phyloP scores from a whole-genome alignment of 495 filamentous ascomycete species.

The Penicillium turbatum region DNA sequence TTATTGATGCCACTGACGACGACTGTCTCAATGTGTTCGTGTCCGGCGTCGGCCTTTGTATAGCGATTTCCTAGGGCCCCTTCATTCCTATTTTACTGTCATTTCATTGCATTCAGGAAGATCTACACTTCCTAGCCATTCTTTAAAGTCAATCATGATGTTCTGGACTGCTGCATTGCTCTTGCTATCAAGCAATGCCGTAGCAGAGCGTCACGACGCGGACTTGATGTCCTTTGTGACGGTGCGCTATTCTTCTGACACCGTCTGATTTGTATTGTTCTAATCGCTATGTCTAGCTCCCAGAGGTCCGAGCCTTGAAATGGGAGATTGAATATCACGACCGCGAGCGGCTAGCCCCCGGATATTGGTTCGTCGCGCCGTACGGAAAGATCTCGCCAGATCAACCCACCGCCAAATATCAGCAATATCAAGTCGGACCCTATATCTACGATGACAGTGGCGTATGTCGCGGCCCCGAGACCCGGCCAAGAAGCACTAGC shows the following conservation, averaged over 20 bases:
- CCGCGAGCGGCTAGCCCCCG: conserved; percentile 25
- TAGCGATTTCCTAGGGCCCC: not conserved
- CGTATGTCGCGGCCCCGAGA: conserved; percentile 12
- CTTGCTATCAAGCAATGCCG: conserved; percentile 22
- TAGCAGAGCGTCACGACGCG: conserved; percentile 30
- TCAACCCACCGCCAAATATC: conserved; percentile 25
- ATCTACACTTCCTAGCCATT: conserved; percentile 31
- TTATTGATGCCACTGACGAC: not conserved
- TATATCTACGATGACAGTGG: conserved; percentile 44
- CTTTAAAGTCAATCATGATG: conserved; percentile 27
- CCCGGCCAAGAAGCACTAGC: not conserved
- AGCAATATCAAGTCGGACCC: conserved; percentile 41
- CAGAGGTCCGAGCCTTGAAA: conserved; percentile 31
- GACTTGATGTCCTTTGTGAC: conserved; percentile 42
- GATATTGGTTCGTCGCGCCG: conserved; percentile 44
- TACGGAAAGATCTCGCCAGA: conserved; percentile 33
- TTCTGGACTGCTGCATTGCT: conserved; percentile 28
- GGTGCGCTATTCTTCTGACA: conserved; percentile 14
- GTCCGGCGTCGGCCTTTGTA: conserved; percentile 4
- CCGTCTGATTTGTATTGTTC: not conserved
- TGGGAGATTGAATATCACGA: conserved; percentile 26
- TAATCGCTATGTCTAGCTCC: conserved; percentile 17
- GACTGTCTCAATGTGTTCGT: not conserved
- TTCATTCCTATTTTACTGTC: not conserved
- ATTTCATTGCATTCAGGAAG: conserved; percentile 13